Evolutionary conservation across 23 red algal species (phyloP).

Genomic region (Gracilaria domingensis): DNA sequence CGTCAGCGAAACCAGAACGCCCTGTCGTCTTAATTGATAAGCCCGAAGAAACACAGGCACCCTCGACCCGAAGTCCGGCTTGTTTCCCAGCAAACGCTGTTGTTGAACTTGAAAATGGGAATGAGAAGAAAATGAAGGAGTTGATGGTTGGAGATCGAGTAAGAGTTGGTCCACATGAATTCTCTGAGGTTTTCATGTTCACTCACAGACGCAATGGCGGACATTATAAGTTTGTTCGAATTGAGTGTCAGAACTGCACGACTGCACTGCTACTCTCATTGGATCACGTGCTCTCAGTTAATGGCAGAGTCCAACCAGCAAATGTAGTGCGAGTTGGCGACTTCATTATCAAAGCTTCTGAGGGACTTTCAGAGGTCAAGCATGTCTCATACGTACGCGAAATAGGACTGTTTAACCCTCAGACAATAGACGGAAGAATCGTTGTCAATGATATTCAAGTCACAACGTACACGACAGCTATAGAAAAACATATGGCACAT

Average conservation of each 20-base stretch:
- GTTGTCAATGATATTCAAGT: conserved; percentile 53
- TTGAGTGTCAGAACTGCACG: not conserved
- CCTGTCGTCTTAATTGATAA: too few relatives aligned
- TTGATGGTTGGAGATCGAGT: conserved; percentile 67
- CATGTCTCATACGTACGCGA: not conserved
- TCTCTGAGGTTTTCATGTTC: conserved; percentile 66
- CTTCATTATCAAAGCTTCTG: conserved; percentile 17
- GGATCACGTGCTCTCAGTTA: conserved; percentile 39
- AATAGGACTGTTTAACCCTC: conserved; percentile 59
- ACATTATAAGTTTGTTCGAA: not conserved
- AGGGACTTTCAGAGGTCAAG: not conserved
- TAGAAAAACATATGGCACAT: conserved; percentile 15
- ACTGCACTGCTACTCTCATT: not conserved
- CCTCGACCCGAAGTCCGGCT: not conserved
- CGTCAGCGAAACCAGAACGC: too few relatives aligned
- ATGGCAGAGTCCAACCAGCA: conserved; percentile 9
- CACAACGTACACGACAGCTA: conserved; percentile 54
- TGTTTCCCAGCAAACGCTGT: conserved; percentile 64
- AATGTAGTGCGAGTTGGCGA: conserved; percentile 46
- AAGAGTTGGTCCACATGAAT: conserved; percentile 50
- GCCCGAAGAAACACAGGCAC: not conserved
- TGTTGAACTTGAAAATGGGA: conserved; percentile 35
- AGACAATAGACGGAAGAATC: conserved; percentile 55
- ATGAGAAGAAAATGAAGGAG: not conserved
- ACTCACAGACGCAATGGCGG: conserved; percentile 30